A percentile compares a stretch with the other conserved stretches of the same genome.
phyloP scores from a whole-genome alignment of 768 basidiomycete genomes.

The Mrakia frigida region DNA sequence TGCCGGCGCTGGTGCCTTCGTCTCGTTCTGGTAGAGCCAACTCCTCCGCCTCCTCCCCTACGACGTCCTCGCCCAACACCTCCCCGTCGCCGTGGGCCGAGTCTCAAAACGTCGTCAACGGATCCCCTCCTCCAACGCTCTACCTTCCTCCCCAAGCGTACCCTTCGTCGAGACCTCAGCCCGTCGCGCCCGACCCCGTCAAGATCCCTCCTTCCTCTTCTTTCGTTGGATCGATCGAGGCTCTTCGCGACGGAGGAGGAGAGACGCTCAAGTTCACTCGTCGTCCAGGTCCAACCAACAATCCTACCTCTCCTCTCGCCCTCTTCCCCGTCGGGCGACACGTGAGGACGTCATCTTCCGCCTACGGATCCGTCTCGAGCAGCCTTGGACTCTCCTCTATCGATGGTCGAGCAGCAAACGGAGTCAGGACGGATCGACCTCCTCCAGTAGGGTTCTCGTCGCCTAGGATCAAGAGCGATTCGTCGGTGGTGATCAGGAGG shows the following conservation, averaged over 20 bases:
- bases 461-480: slow-evolving; percentile 13
- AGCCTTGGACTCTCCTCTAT: slow-evolving; percentile 23
- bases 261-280: slow-evolving; percentile 30
- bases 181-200: slow-evolving; percentile 18
- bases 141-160: slow-evolving; percentile 32
- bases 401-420: slow-evolving; percentile 11
- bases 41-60: slow-evolving; percentile 26
- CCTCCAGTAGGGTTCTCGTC: neutral
- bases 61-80: slow-evolving; percentile 27
- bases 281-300: slow-evolving; percentile 27
- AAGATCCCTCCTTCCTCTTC: slow-evolving; percentile 24
- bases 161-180: slow-evolving; percentile 12
- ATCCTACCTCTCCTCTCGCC: slow-evolving; percentile 30
- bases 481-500: slow-evolving; percentile 2
- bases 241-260: neutral
- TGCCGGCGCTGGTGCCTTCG: slow-evolving; percentile 20
- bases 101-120: slow-evolving; percentile 23
- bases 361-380: slow-evolving; percentile 6
- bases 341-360: slow-evolving; percentile 17
- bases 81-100: slow-evolving; percentile 24
- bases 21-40: slow-evolving; percentile 11
- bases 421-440: slow-evolving; percentile 1
- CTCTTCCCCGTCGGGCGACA: slow-evolving; percentile 30
- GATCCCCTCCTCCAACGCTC: slow-evolving; percentile 25
- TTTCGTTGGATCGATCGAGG: slow-evolving; percentile 14